phyloP scores from a whole-genome alignment of 1,284 basidiomycete species.

The Mycena citricolor region DNA sequence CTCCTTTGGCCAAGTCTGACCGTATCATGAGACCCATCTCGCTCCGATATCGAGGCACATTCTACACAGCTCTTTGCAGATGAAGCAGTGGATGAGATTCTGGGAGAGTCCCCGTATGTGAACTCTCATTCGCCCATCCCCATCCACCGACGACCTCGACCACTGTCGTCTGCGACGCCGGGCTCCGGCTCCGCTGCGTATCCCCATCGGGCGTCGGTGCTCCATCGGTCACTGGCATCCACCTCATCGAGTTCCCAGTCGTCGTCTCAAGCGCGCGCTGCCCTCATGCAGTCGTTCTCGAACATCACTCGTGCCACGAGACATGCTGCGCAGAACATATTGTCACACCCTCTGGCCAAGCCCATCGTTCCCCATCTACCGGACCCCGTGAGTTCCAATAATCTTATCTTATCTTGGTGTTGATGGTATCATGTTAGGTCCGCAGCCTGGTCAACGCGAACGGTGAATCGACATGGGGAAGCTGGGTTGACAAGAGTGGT shows the following conservation, averaged over 20 bases:
- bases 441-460: conserved; percentile 78
- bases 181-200: conserved; percentile 49
- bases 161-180: conserved; percentile 45
- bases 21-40: conserved; percentile 90
- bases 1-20: not conserved
- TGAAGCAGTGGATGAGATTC: conserved; percentile 80
- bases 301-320: conserved; percentile 90
- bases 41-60: conserved; percentile 88
- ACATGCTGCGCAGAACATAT: conserved; percentile 86
- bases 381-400: too few relatives aligned
- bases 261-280: conserved; percentile 67
- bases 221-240: conserved; percentile 70
- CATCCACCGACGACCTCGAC: conserved; percentile 73
- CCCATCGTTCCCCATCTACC: conserved; percentile 93
- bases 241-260: conserved; percentile 48
- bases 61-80: conserved; percentile 78
- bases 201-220: conserved; percentile 68
- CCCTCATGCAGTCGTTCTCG: conserved; percentile 82
- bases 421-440: too few relatives aligned
- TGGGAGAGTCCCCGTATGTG: conserved; percentile 71
- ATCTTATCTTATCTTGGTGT: too few relatives aligned
- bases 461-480: conserved; percentile 83
- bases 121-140: conserved; percentile 82
- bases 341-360: conserved; percentile 91
- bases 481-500: conserved; percentile 84